Conservation (phyloP, 129 eudicot genomes). For the Erigeron canadensis region DNA sequence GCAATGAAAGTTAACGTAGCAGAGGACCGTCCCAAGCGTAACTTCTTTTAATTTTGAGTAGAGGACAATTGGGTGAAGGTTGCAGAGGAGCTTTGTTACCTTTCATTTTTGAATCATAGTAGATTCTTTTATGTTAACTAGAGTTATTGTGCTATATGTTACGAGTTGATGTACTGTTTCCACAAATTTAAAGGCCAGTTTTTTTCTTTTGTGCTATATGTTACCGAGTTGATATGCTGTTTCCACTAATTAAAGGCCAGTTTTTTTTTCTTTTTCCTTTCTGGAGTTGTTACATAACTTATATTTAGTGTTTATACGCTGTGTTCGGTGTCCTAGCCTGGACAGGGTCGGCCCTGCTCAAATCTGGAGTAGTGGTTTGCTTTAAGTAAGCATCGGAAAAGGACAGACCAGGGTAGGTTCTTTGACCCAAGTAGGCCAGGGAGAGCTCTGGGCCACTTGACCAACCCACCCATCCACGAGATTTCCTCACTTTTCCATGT, state of each 20-base stretch:
- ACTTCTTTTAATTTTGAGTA: slow-evolving; percentile 36
- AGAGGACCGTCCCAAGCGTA: slow-evolving; percentile 58
- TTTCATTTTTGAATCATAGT: slow-evolving; percentile 25
- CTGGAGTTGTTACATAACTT: neutral
- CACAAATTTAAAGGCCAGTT: neutral
- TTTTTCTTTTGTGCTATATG: neutral
- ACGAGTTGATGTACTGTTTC: neutral
- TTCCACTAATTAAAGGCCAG: slow-evolving; percentile 5
- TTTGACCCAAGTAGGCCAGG: too few species aligned
- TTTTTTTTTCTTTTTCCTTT: neutral
- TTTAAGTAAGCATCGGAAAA: neutral
- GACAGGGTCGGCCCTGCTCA: too few species aligned
- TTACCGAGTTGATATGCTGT: neutral
- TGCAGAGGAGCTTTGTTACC: slow-evolving; percentile 20
- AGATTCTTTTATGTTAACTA: slow-evolving; percentile 22
- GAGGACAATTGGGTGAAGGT: slow-evolving; percentile 4
- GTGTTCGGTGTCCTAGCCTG: too few species aligned
- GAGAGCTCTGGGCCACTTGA: neutral
- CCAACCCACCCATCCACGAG: neutral
- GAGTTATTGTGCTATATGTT: slow-evolving; percentile 21
- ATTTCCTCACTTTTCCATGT: neutral
- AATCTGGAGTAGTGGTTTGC: neutral
- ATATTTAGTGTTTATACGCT: too few species aligned
- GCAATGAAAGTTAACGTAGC: slow-evolving; percentile 69
- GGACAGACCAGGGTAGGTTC: neutral